Evolutionary conservation across 2,329 filamentous ascomycete genomes (phyloP).

Genomic region (Colletotrichum sidae): DNA sequence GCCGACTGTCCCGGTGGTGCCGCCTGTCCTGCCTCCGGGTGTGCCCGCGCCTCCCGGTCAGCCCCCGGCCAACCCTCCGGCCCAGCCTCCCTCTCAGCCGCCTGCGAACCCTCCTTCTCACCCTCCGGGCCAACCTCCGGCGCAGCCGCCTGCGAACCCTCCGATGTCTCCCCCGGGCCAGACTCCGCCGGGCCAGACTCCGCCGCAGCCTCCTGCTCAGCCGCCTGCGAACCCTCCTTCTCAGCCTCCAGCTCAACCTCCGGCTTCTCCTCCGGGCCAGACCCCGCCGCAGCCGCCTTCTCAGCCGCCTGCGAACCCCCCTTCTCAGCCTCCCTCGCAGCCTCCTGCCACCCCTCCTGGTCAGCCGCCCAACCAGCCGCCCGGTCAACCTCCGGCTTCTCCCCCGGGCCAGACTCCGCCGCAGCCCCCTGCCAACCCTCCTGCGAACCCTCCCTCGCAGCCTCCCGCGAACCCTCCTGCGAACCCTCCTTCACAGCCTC

Average conservation of each 20-base stretch:
- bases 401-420: not conserved
- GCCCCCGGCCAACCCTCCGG: not conserved
- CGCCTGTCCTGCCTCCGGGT: not conserved
- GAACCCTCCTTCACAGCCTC: conserved; percentile 2
- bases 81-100: not conserved
- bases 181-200: conserved; percentile 1
- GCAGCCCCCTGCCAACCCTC: conserved; percentile 6
- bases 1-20: not conserved
- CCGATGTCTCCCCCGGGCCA: not conserved
- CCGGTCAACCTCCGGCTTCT: not conserved
- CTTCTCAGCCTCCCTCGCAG: not conserved
- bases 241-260: not conserved
- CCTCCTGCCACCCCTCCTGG: conserved; percentile 9
- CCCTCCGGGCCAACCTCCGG: not conserved
- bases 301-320: not conserved
- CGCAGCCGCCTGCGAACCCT: not conserved
- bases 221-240: not conserved
- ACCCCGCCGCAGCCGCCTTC: conserved; percentile 2
- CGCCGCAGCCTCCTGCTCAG: conserved; percentile 3
- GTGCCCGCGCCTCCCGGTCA: not conserved
- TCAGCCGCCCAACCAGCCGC: not conserved
- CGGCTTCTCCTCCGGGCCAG: not conserved
- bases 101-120: not conserved
- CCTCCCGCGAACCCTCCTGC: conserved; percentile 12
- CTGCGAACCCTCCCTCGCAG: conserved; percentile 8